These are phyloP conservation scores for Anthostomella pinea DNA, from an alignment of 2,329 filamentous ascomycete species.

Conservation along the genomic window DNA sequence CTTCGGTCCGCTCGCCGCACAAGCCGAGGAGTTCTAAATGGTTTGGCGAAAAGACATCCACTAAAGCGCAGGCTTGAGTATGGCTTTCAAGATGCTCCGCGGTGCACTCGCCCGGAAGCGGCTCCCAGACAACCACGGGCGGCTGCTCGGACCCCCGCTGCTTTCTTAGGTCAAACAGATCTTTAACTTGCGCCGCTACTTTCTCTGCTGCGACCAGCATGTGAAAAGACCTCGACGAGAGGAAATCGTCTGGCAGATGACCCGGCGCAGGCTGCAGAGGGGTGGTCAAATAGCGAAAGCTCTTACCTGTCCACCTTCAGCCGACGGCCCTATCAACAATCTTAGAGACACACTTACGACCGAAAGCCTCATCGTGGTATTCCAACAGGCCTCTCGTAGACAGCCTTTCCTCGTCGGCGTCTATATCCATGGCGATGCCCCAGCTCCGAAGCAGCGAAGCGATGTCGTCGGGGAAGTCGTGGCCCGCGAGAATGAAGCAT, in stretches of 20 bases:
- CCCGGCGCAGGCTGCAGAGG: slow-evolving; percentile 16
- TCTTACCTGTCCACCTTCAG: slow-evolving; percentile 14
- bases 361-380: slow-evolving; percentile 27
- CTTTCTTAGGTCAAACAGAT: slow-evolving; percentile 14
- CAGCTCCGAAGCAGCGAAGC: slow-evolving; percentile 1
- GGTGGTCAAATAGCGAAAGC: slow-evolving; percentile 18
- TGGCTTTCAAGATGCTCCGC: slow-evolving; percentile 24
- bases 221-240: slow-evolving; percentile 23
- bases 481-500: slow-evolving; percentile 10
- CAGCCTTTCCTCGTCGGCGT: not conserved
- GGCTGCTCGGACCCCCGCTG: not conserved
- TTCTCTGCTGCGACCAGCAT: slow-evolving; percentile 20
- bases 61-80: slow-evolving; percentile 22
- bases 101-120: slow-evolving; percentile 15
- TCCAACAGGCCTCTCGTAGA: slow-evolving; percentile 14
- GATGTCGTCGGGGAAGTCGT: slow-evolving; percentile 12
- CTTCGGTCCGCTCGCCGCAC: slow-evolving; percentile 12
- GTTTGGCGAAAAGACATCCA: slow-evolving; percentile 37
- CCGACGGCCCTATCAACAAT: too few relatives aligned
- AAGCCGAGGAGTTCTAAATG: slow-evolving; percentile 33
- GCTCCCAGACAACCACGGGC: slow-evolving; percentile 15
- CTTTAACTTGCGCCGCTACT: slow-evolving; percentile 17
- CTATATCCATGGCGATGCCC: slow-evolving; percentile 4
- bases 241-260: slow-evolving; percentile 8
- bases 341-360: slow-evolving; percentile 23